Percentiles rank a stretch among this genome's conserved stretches.
These are phyloP conservation scores for Carex sylvatica DNA, from an alignment of 202 grass and related monocot genomes.

Conservation along the genomic window DNA sequence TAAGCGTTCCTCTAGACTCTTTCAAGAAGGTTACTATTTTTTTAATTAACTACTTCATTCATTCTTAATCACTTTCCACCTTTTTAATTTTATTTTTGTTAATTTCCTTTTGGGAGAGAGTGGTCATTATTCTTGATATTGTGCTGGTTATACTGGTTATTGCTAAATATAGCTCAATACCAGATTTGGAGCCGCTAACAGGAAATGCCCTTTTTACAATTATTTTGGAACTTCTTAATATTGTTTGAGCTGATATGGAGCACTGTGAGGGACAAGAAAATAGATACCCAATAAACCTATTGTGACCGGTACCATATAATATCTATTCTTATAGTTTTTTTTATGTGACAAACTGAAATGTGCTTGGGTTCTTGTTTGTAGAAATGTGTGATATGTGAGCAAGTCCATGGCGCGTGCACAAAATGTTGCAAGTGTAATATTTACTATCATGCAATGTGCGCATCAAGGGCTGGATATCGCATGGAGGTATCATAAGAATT, in stretches of 20 bases:
- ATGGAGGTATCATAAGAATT: constrained; percentile 72
- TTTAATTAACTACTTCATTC: background rate
- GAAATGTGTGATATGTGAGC: constrained; percentile 92
- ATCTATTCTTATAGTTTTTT: background rate
- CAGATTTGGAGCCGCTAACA: background rate
- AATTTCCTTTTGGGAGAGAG: background rate
- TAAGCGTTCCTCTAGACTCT: constrained; percentile 66
- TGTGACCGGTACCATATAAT: background rate
- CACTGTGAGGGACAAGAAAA: background rate
- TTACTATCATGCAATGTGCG: constrained; percentile 89
- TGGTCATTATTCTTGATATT: constrained; percentile 5
- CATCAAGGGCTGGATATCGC: constrained; percentile 83
- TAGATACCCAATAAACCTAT: background rate
- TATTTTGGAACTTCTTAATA: background rate
- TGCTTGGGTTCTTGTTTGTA: constrained; percentile 32
- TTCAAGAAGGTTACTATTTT: constrained; percentile 69
- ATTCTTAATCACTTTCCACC: background rate
- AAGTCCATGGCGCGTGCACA: constrained; percentile 85
- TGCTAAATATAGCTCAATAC: background rate
- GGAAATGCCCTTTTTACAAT: constrained; percentile 6
- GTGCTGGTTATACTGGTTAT: background rate
- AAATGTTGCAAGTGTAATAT: constrained; percentile 78
- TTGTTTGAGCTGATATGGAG: background rate
- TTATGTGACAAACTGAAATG: constrained; percentile 8
- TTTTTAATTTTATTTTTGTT: background rate